Evolutionary conservation across 176 grass and related monocot species (phyloP).

Genomic region (Calamus simplicifolius): DNA sequence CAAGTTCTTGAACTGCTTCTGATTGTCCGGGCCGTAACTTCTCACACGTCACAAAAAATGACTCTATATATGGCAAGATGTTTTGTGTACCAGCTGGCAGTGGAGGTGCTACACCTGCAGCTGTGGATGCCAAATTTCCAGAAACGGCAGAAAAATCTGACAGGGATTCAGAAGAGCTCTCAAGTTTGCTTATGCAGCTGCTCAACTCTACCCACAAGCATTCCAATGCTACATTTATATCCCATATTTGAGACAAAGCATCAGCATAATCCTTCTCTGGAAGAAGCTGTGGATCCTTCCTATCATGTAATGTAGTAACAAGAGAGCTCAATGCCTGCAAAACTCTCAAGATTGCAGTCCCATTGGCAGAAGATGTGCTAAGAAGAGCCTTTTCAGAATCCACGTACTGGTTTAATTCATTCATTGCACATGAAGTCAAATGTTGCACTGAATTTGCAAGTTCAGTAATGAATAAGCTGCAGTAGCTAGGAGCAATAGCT

Average conservation of each 20-base stretch:
- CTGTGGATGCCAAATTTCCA: conserved; percentile 42
- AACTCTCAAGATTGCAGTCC: conserved; percentile 90
- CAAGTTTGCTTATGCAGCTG: conserved; percentile 97
- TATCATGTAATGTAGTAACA: conserved; percentile 74
- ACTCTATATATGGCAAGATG: conserved; percentile 96
- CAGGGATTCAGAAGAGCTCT: conserved; percentile 65
- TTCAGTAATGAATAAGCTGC: conserved; percentile 88
- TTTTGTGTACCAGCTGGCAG: conserved; percentile 88
- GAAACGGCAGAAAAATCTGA: conserved; percentile 44
- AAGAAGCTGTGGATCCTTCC: conserved; percentile 38
- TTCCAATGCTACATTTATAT: conserved; percentile 81
- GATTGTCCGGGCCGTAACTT: conserved; percentile 68
- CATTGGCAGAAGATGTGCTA: conserved; percentile 84
- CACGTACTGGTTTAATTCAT: conserved; percentile 66
- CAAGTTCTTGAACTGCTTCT: conserved; percentile 51
- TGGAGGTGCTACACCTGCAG: conserved; percentile 62
- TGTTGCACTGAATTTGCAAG: conserved; percentile 79
- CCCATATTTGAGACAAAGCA: conserved; percentile 58
- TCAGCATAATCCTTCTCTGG: conserved; percentile 55
- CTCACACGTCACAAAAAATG: conserved; percentile 94
- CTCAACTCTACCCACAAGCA: conserved; percentile 85
- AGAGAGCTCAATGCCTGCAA: conserved; percentile 94
- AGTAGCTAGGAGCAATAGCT: conserved; percentile 64
- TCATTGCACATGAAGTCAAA: conserved; percentile 65
- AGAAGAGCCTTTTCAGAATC: conserved; percentile 91